Percentiles rank a stretch among this genome's conserved stretches.
Evolutionary conservation across 73 alveolate genomes (phyloP).

Genomic region (Paramecium biaurelia): DNA sequence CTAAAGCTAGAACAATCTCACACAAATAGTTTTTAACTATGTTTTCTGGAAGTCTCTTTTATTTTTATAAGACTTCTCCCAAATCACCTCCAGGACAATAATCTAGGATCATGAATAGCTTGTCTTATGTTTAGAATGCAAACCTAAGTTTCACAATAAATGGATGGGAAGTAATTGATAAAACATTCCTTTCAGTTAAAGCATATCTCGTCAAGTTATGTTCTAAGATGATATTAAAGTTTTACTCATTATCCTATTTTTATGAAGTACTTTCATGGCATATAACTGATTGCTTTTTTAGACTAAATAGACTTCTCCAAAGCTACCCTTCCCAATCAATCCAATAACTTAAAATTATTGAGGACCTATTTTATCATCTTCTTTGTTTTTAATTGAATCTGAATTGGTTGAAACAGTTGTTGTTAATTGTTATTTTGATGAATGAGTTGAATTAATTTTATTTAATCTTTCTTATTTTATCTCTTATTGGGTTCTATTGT

Average conservation of each 20-base stretch:
- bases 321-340: conserved; percentile 83
- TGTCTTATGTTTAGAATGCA: conserved; percentile 93
- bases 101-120: conserved; percentile 83
- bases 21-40: conserved; percentile 85
- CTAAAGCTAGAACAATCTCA: conserved; percentile 91
- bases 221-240: conserved; percentile 19
- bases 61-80: conserved; percentile 79
- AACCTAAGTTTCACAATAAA: conserved; percentile 84
- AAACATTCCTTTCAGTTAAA: conserved; percentile 93
- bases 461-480: not conserved
- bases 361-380: conserved; percentile 58
- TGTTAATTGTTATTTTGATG: not conserved
- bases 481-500: not conserved
- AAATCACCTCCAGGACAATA: conserved; percentile 97
- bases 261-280: conserved; percentile 70
- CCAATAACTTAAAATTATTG: conserved; percentile 29
- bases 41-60: conserved; percentile 88
- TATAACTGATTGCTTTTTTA: conserved; percentile 72
- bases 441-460: not conserved
- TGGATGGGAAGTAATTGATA: conserved; percentile 85
- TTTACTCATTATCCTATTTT: conserved; percentile 66
- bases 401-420: not conserved
- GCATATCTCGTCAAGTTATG: conserved; percentile 89
- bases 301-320: conserved; percentile 59
- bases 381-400: conserved; percentile 25